phyloP scores from a whole-genome alignment of 192 early-diverging fungal genomes.

The Coemansia sp. region DNA sequence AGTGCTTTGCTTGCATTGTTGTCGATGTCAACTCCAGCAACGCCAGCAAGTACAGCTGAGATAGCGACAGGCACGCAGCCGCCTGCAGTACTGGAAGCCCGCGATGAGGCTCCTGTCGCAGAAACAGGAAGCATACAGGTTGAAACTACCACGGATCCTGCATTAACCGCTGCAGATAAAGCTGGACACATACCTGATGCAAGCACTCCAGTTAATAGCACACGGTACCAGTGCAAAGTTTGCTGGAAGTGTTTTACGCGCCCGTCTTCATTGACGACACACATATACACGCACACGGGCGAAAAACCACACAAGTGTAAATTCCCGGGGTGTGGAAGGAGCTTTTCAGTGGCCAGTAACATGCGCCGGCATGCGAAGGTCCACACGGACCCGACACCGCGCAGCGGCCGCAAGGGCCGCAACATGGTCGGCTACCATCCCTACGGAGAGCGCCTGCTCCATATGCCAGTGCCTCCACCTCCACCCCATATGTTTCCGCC shows the following conservation, averaged over 20 bases:
- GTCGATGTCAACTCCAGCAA: too few relatives aligned
- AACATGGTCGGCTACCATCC: neutral
- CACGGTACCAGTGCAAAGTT: constrained; percentile 58
- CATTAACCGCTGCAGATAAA: neutral
- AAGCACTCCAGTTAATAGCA: constrained; percentile 23
- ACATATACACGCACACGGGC: constrained; percentile 75
- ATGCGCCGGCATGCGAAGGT: constrained; percentile 67
- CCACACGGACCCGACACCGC: constrained; percentile 15
- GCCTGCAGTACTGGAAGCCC: too few relatives aligned
- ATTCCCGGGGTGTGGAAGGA: constrained; percentile 60
- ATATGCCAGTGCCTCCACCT: constrained; percentile 1
- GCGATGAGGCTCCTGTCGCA: too few relatives aligned
- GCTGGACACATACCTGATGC: neutral
- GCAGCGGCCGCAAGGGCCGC: constrained; percentile 8
- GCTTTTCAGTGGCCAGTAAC: constrained; percentile 76
- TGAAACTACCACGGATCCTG: too few relatives aligned
- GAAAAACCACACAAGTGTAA: constrained; percentile 73
- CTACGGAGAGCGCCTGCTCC: neutral
- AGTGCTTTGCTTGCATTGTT: too few relatives aligned
- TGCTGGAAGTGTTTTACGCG: constrained; percentile 71
- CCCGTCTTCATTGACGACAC: constrained; percentile 69
- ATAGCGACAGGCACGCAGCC: too few relatives aligned
- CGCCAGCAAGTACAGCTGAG: neutral
- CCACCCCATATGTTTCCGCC: neutral
- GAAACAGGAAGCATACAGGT: too few relatives aligned